Percentiles rank a stretch among this genome's conserved stretches.
These are phyloP conservation scores for Hevea brasiliensis DNA, from an alignment of 345 rosid genomes.

Conservation along the genomic window DNA sequence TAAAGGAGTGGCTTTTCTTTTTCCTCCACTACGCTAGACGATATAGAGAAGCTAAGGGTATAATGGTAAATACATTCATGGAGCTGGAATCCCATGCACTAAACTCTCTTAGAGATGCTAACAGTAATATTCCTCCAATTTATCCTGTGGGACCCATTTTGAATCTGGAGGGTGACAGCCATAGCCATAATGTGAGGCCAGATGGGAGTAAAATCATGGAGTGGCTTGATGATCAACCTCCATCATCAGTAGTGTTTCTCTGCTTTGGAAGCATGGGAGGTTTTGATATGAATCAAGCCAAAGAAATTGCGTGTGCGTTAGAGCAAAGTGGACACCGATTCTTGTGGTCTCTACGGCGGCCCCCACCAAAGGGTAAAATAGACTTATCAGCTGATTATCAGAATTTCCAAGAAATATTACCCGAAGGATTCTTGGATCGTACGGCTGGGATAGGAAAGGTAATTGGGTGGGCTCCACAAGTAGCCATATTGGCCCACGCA, in stretches of 20 bases:
- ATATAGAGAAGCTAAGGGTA: too few species aligned
- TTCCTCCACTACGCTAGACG: too few species aligned
- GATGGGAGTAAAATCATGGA: neutral
- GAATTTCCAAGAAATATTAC: neutral
- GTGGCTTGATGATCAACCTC: constrained; percentile 15
- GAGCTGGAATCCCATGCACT: too few species aligned
- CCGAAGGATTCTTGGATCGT: constrained; percentile 17
- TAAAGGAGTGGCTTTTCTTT: too few species aligned
- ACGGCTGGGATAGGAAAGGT: constrained; percentile 13
- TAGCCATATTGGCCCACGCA: neutral
- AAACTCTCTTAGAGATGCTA: too few species aligned
- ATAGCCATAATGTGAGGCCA: neutral
- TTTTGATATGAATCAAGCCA: neutral
- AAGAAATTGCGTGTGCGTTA: neutral
- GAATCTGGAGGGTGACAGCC: neutral
- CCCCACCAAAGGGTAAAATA: neutral
- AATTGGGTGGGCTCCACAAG: constrained; percentile 27
- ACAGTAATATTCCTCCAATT: neutral
- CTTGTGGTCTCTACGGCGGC: constrained; percentile 17
- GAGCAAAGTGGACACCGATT: neutral
- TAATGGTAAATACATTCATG: too few species aligned
- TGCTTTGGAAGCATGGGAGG: constrained; percentile 18
- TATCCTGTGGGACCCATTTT: constrained; percentile 1
- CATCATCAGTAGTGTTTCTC: constrained; percentile 8
- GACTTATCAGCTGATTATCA: neutral